Conservation (phyloP, 1,139 yeast species). For the Yueomyces sp. region DNA sequence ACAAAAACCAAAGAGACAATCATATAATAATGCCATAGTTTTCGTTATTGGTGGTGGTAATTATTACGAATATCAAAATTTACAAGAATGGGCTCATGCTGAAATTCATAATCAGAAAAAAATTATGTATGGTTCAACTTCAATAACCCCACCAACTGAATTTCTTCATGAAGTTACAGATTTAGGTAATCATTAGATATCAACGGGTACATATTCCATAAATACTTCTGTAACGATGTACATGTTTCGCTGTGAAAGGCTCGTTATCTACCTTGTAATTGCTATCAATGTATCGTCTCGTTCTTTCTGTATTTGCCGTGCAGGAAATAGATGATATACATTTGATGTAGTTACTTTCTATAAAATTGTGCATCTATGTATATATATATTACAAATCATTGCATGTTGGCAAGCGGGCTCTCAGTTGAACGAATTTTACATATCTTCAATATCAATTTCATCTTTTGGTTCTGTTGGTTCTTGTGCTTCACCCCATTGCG, state of each 20-base stretch:
- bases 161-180: slow-evolving; percentile 63
- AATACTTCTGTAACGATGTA: too few relatives aligned
- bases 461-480: slow-evolving; percentile 95
- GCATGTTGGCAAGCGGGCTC: too few relatives aligned
- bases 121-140: slow-evolving; percentile 86
- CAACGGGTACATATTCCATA: too few relatives aligned
- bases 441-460: slow-evolving; percentile 47
- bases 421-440: slow-evolving; percentile 2
- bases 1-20: slow-evolving; percentile 76
- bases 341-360: background rate
- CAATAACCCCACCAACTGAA: slow-evolving; percentile 60
- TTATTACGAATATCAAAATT: slow-evolving; percentile 82
- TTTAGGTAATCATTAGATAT: slow-evolving; percentile 26
- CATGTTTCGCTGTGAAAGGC: too few relatives aligned
- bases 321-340: background rate
- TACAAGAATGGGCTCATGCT: slow-evolving; percentile 73
- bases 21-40: slow-evolving; percentile 70
- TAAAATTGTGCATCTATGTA: too few relatives aligned
- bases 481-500: slow-evolving; percentile 95
- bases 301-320: too few relatives aligned
- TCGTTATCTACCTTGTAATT: too few relatives aligned
- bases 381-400: too few relatives aligned
- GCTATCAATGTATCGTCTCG: too few relatives aligned
- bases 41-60: slow-evolving; percentile 97
- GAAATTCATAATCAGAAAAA: slow-evolving; percentile 24